phyloP scores from a whole-genome alignment of 352 stramenopile genomes.

The Phytopythium ostracodes region DNA sequence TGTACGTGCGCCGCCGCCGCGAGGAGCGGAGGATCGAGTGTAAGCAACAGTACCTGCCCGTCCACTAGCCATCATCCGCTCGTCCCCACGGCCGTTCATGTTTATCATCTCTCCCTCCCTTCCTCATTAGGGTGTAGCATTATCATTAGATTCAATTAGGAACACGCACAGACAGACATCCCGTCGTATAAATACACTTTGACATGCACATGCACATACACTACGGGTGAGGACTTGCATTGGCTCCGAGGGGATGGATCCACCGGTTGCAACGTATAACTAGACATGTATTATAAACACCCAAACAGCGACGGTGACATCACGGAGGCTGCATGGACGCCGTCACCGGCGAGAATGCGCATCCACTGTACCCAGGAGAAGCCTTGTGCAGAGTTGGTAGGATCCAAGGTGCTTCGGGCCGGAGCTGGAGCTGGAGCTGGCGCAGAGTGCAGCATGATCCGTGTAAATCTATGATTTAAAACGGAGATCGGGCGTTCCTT shows the following conservation, averaged over 20 bases:
- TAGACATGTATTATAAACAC: too few species aligned
- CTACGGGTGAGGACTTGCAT: too few species aligned
- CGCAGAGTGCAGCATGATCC: not conserved
- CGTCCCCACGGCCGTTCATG: not conserved
- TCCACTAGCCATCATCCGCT: slow-evolving; percentile 20
- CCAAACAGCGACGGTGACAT: not conserved
- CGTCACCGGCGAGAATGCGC: not conserved
- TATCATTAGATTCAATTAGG: not conserved
- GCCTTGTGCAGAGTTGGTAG: too few species aligned
- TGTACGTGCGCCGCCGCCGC: slow-evolving; percentile 49
- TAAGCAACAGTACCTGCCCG: slow-evolving; percentile 69
- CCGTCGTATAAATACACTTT: not conserved
- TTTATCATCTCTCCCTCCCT: too few species aligned
- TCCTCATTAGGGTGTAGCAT: not conserved
- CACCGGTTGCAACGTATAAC: not conserved
- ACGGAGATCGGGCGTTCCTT: not conserved
- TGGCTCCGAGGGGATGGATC: too few species aligned
- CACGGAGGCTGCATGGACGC: not conserved
- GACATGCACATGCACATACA: too few species aligned
- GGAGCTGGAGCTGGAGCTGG: too few species aligned
- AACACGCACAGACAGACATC: not conserved
- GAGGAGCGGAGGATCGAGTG: slow-evolving; percentile 58
- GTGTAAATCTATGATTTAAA: too few species aligned
- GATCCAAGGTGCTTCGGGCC: too few species aligned
- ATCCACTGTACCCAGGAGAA: not conserved